Conservation (phyloP, 192 early-diverging fungal genomes). For the Geranomyces michiganensis region DNA sequence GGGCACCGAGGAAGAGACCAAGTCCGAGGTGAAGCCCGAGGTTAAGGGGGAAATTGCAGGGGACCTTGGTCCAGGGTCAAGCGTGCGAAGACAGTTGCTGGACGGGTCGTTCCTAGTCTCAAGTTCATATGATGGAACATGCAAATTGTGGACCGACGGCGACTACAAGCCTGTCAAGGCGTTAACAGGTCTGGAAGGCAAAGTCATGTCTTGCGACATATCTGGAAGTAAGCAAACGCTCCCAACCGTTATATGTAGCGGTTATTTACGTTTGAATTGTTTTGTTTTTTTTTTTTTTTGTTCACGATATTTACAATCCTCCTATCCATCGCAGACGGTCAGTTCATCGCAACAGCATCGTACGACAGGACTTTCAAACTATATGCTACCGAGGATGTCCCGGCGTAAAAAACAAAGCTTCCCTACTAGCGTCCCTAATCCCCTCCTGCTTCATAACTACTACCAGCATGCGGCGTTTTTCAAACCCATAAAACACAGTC, state of each 20-base stretch:
- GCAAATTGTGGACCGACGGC: constrained; percentile 92
- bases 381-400: constrained; percentile 43
- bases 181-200: constrained; percentile 85
- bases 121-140: constrained; percentile 84
- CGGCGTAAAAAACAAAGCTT: constrained; percentile 8
- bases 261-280: no score
- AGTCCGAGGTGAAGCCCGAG: background rate
- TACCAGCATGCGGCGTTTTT: background rate
- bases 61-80: constrained; percentile 7
- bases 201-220: constrained; percentile 88
- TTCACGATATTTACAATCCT: background rate
- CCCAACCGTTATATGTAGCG: no score
- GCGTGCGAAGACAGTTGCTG: constrained; percentile 44
- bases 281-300: no score
- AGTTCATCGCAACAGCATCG: constrained; percentile 81
- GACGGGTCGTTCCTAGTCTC: constrained; percentile 80
- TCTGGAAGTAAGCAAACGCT: constrained; percentile 43
- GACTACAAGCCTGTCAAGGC: constrained; percentile 91
- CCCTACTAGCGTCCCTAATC: background rate
- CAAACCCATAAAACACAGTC: background rate
- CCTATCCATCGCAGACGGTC: constrained; percentile 67
- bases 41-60: constrained; percentile 36
- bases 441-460: no score
- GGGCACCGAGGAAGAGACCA: background rate
- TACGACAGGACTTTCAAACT: constrained; percentile 97